phyloP scores from a whole-genome alignment of 768 basidiomycete species.

The Tylopilus plumbeoviolaceoides region DNA sequence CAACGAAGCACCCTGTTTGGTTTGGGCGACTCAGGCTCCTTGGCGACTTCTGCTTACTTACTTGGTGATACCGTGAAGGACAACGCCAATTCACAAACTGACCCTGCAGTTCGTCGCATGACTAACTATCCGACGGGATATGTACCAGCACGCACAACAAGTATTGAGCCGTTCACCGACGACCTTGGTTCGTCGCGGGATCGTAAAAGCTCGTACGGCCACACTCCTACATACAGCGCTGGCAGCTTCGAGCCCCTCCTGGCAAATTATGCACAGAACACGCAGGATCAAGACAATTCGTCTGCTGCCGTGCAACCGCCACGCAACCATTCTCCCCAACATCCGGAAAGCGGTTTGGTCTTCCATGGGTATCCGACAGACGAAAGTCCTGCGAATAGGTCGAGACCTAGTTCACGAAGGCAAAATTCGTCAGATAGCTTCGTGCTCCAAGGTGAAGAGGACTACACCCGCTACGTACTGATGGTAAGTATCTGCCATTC shows the following conservation, averaged over 20 bases:
- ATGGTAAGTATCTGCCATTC: constrained; percentile 37
- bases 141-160: constrained; percentile 42
- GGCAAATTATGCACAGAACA: constrained; percentile 37
- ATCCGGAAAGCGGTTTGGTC: neutral
- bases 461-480: constrained; percentile 53
- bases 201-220: constrained; percentile 33
- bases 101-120: constrained; percentile 17
- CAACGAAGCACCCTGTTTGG: constrained; percentile 33
- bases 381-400: constrained; percentile 25
- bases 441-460: constrained; percentile 47
- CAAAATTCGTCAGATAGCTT: constrained; percentile 21
- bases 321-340: constrained; percentile 24
- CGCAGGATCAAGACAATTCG: constrained; percentile 18
- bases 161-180: constrained; percentile 19
- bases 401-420: constrained; percentile 22
- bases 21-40: constrained; percentile 15
- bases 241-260: constrained; percentile 63
- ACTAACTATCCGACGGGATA: constrained; percentile 36
- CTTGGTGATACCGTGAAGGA: constrained; percentile 16
- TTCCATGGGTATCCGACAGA: constrained; percentile 11
- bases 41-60: constrained; percentile 29
- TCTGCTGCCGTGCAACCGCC: constrained; percentile 23
- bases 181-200: constrained; percentile 28
- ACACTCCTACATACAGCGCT: constrained; percentile 47
- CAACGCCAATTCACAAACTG: constrained; percentile 52